Evolutionary conservation across 441 rosid genomes (phyloP).

Genomic region (Cnidoscolus chayamansa): DNA sequence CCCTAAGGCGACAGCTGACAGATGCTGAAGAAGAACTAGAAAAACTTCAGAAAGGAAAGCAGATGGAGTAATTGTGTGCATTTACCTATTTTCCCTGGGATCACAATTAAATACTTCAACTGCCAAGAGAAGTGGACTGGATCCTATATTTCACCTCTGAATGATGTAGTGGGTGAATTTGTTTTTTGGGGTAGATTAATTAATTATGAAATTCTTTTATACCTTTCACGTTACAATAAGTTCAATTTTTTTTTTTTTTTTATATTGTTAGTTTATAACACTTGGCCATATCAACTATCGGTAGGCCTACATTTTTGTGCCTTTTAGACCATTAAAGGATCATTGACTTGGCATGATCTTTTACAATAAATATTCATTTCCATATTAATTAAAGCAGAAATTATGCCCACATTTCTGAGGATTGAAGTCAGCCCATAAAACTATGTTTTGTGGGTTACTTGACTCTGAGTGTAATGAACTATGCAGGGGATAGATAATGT

Average conservation of each 20-base stretch:
- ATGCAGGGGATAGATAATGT: too few species aligned
- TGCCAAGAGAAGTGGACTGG: neutral
- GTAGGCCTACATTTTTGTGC: neutral
- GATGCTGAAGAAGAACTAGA: constrained; percentile 76
- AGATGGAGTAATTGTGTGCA: constrained; percentile 31
- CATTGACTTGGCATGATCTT: neutral
- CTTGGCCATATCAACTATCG: neutral
- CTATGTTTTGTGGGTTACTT: neutral
- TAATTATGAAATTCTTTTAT: constrained; percentile 12
- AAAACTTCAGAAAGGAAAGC: constrained; percentile 57
- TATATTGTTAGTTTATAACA: neutral
- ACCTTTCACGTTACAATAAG: constrained; percentile 9
- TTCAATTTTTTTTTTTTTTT: neutral
- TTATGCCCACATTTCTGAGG: neutral
- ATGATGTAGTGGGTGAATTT: constrained; percentile 15
- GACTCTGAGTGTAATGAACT: too few species aligned
- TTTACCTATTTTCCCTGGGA: neutral
- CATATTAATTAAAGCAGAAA: neutral
- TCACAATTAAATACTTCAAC: constrained; percentile 1
- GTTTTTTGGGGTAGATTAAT: constrained; percentile 5
- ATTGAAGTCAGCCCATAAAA: too few species aligned
- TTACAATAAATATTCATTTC: too few species aligned
- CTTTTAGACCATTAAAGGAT: neutral
- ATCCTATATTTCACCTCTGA: constrained; percentile 11
- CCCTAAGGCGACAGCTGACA: constrained; percentile 48